These are phyloP conservation scores for Terana coerulea DNA, from an alignment of 768 basidiomycete genomes.

Conservation along the genomic window DNA sequence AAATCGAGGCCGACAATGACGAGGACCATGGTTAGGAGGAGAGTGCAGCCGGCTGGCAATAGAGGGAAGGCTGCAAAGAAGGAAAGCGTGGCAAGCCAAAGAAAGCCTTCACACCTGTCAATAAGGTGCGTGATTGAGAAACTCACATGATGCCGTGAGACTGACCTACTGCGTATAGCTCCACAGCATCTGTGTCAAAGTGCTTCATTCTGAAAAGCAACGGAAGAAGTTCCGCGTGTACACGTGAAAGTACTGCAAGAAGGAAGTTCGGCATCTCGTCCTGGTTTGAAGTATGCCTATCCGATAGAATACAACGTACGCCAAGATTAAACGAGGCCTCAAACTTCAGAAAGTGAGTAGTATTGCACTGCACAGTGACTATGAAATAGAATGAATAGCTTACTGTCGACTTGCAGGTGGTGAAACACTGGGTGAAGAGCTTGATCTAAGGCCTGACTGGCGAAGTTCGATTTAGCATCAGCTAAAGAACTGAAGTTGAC, in stretches of 20 bases:
- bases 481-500: not conserved
- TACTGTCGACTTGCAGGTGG: not conserved
- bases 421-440: not conserved
- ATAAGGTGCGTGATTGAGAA: conserved; percentile 5
- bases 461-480: not conserved
- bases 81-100: too few species aligned
- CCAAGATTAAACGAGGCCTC: not conserved
- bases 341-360: not conserved
- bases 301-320: conserved; percentile 4
- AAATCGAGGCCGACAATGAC: not conserved
- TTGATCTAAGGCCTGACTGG: not conserved
- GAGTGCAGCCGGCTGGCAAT: not conserved
- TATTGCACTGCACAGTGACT: too few species aligned
- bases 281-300: conserved; percentile 4
- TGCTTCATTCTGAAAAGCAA: not conserved
- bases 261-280: not conserved
- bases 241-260: not conserved
- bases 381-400: too few species aligned
- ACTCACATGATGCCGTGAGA: too few species aligned
- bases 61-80: not conserved
- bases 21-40: not conserved
- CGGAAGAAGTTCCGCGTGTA: not conserved
- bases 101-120: not conserved
- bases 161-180: too few species aligned
- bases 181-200: not conserved